Evolutionary conservation across 495 filamentous ascomycete species (phyloP).

Genomic region (Hypoxylon cercidicola): DNA sequence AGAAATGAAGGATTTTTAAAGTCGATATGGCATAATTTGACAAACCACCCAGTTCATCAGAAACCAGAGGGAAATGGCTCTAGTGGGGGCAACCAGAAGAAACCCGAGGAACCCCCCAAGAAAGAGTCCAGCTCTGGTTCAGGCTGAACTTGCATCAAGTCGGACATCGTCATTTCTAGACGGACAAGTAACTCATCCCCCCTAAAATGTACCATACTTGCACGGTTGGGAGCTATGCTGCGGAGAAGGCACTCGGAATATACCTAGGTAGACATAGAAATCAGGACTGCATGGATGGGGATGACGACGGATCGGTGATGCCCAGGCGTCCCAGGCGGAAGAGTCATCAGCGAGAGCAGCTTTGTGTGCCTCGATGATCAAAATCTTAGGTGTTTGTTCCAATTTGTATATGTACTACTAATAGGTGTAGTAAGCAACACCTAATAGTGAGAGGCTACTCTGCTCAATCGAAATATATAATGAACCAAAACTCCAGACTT

Average conservation of each 20-base stretch:
- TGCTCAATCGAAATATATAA: slow-evolving; percentile 42
- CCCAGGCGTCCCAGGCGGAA: slow-evolving; percentile 16
- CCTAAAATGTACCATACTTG: slow-evolving; percentile 35
- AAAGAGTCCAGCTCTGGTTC: slow-evolving; percentile 67
- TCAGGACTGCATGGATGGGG: slow-evolving; percentile 38
- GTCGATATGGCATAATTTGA: slow-evolving; percentile 87
- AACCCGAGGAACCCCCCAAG: slow-evolving; percentile 62
- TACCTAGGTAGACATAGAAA: slow-evolving; percentile 42
- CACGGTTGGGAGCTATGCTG: slow-evolving; percentile 12
- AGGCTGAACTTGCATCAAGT: slow-evolving; percentile 21
- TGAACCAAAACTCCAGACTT: slow-evolving; percentile 10
- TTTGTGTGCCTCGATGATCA: slow-evolving; percentile 25
- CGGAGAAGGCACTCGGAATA: slow-evolving; percentile 21
- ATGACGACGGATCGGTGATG: slow-evolving; percentile 28
- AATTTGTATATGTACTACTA: slow-evolving; percentile 25
- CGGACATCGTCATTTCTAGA: background rate
- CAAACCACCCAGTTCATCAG: slow-evolving; percentile 71
- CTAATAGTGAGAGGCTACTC: slow-evolving; percentile 42
- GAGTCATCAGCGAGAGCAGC: slow-evolving; percentile 28
- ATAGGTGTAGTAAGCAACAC: slow-evolving; percentile 26
- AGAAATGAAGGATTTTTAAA: slow-evolving; percentile 88
- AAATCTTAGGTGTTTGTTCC: slow-evolving; percentile 32
- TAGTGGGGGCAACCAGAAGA: slow-evolving; percentile 35
- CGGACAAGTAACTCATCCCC: slow-evolving; percentile 1
- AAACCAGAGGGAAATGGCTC: slow-evolving; percentile 47